Evolutionary conservation across 1,284 basidiomycete genomes (phyloP).

Genomic region (Ceratobasidium theobromae): DNA sequence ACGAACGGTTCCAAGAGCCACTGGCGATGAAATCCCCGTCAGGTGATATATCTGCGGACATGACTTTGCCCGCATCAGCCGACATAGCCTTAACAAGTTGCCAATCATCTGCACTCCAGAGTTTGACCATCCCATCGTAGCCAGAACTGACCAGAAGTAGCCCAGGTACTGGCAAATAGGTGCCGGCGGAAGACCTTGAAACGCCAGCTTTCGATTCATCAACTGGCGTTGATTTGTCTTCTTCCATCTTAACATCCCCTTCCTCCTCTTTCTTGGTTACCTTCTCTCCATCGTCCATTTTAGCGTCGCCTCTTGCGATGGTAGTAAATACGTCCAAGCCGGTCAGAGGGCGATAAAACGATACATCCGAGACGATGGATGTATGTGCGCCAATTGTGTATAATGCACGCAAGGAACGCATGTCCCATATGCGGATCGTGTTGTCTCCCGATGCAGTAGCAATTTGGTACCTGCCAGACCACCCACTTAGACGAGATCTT

Average conservation of each 20-base stretch:
- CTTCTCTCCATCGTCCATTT: constrained; percentile 33
- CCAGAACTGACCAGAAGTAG: constrained; percentile 92
- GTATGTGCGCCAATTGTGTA: constrained; percentile 97
- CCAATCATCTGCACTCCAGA: constrained; percentile 99
- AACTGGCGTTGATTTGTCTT: constrained; percentile 44
- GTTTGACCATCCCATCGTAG: constrained; percentile 92
- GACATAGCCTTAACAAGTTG: constrained; percentile 84
- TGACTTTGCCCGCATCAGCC: constrained; percentile 95
- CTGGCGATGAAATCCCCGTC: constrained; percentile 85
- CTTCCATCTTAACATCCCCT: constrained; percentile 30
- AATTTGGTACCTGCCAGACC: constrained; percentile 77
- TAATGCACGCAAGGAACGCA: constrained; percentile 86
- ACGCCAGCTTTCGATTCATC: constrained; percentile 41
- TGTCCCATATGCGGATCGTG: constrained; percentile 98
- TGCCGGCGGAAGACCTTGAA: constrained; percentile 6
- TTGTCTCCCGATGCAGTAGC: constrained; percentile 97
- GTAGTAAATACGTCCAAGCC: constrained; percentile 33
- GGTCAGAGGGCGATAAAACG: constrained; percentile 71
- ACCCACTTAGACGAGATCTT: constrained; percentile 4
- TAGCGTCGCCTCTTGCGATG: constrained; percentile 43
- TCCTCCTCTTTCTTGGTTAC: constrained; percentile 25
- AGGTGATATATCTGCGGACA: constrained; percentile 89
- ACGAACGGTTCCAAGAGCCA: constrained; percentile 90
- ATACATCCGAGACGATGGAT: constrained; percentile 91
- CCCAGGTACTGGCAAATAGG: constrained; percentile 70